phyloP scores from a whole-genome alignment of 176 grass and related monocot genomes.

The Oryza meridionalis region DNA sequence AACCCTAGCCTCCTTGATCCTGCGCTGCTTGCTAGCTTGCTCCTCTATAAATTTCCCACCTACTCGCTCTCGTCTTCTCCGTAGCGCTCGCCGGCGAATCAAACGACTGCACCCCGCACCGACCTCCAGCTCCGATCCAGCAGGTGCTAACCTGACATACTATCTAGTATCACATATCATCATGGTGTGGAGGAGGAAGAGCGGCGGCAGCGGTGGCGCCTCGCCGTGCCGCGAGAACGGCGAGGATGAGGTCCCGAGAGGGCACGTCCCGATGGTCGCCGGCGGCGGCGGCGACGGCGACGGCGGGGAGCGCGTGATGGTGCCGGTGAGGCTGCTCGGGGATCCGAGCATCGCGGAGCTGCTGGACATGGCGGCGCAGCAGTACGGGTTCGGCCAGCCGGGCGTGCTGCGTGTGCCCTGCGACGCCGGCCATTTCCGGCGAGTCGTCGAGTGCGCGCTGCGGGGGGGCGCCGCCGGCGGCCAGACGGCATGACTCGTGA shows the following conservation, averaged over 20 bases:
- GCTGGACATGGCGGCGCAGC: constrained; percentile 59
- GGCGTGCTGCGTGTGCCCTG: constrained; percentile 72
- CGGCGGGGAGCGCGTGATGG: constrained; percentile 52
- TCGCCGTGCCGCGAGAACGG: neutral
- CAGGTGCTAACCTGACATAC: no score
- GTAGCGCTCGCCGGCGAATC: no score
- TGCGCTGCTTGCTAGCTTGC: no score
- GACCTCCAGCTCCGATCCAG: no score
- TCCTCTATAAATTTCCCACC: no score
- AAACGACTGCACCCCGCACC: no score
- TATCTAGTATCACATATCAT: no score
- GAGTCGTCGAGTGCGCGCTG: constrained; percentile 35
- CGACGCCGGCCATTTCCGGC: constrained; percentile 41
- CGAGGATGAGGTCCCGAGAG: constrained; percentile 13
- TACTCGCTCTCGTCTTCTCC: no score
- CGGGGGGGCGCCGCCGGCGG: neutral
- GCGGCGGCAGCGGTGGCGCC: neutral
- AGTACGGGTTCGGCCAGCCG: constrained; percentile 58
- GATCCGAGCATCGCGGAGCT: constrained; percentile 55
- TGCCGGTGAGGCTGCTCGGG: constrained; percentile 53
- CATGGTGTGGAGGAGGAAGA: constrained; percentile 54
- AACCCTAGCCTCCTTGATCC: no score
- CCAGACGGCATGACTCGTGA: no score
- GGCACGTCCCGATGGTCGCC: constrained; percentile 56
- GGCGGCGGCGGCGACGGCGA: neutral